These are phyloP conservation scores for Pittosporum tobira DNA, from an alignment of 129 eudicot species.

Conservation along the genomic window DNA sequence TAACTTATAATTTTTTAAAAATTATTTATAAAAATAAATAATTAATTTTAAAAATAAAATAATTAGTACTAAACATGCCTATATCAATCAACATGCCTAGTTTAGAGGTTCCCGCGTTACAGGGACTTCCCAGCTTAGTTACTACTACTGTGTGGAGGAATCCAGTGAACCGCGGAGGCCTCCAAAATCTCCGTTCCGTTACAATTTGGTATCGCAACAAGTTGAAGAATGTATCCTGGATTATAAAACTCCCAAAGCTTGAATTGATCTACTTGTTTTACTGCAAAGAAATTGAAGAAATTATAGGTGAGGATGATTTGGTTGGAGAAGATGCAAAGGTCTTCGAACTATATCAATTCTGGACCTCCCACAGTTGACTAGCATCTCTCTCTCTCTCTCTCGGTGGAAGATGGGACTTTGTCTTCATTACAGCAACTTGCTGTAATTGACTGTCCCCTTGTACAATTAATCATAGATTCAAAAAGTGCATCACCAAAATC, in stretches of 20 bases:
- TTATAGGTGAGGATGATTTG: constrained; percentile 23
- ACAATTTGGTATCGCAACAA: constrained; percentile 32
- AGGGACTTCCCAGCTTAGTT: constrained; percentile 30
- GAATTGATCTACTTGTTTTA: constrained; percentile 35
- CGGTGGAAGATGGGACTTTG: constrained; percentile 6
- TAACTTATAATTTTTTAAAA: no score
- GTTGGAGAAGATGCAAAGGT: constrained; percentile 10
- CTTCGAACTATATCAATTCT: constrained; percentile 23
- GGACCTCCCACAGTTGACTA: constrained; percentile 16
- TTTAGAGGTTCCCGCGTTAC: constrained; percentile 30
- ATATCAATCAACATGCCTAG: no score
- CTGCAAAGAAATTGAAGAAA: constrained; percentile 31
- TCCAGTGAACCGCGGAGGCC: constrained; percentile 20
- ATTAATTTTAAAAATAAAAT: no score
- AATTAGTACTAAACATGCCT: no score
- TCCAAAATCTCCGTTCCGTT: constrained; percentile 22
- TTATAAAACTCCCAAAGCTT: constrained; percentile 34
- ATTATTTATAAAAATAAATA: no score
- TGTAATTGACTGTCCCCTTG: constrained; percentile 38
- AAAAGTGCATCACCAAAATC: no score
- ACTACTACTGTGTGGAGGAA: constrained; percentile 36
- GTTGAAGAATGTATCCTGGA: constrained; percentile 35
- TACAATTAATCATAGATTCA: no score
- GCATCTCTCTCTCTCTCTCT: no score
- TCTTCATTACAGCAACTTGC: constrained; percentile 31